Conservation (phyloP, 2,329 filamentous ascomycete species). For the Drechmeria coniospora region DNA sequence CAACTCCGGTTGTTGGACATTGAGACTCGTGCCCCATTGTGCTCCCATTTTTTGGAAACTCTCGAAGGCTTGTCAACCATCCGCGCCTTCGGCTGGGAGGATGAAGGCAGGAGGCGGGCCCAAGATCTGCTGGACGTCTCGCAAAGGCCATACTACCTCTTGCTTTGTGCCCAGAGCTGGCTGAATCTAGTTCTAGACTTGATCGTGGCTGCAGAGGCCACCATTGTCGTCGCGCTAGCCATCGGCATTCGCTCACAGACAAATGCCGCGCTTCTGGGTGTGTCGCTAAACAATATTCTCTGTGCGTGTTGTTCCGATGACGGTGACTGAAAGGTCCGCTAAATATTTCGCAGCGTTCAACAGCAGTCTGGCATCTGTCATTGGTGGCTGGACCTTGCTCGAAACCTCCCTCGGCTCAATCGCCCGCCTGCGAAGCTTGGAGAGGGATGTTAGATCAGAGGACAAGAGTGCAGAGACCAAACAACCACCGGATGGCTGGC, state of each 20-base stretch:
- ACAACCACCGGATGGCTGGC: constrained; percentile 2
- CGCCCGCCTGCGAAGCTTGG: constrained; percentile 2
- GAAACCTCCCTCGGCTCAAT: constrained; percentile 7
- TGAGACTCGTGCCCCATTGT: constrained; percentile 19
- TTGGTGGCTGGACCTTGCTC: constrained; percentile 6
- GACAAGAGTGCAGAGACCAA: neutral
- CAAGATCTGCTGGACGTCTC: constrained; percentile 32
- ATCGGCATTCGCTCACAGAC: constrained; percentile 9
- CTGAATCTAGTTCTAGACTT: constrained; percentile 31
- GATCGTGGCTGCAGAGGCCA: constrained; percentile 26
- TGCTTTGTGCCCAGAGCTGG: constrained; percentile 40
- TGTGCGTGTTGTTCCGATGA: no score
- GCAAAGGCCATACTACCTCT: constrained; percentile 37
- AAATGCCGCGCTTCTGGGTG: constrained; percentile 3
- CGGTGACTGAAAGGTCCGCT: no score
- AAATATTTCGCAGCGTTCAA: constrained; percentile 5
- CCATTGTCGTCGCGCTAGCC: constrained; percentile 27
- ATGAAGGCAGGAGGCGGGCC: no score
- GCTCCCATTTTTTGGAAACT: constrained; percentile 25
- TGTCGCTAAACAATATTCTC: constrained; percentile 5
- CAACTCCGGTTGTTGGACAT: constrained; percentile 21
- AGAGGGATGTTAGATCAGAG: constrained; percentile 3
- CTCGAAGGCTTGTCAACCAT: constrained; percentile 29
- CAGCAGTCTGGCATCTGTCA: constrained; percentile 3
- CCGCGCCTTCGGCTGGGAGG: constrained; percentile 38